Evolutionary conservation across 257 asterid species (phyloP), one percentile per base, ranked within the genome.

Genomic region (Datura wrightii): DNA sequence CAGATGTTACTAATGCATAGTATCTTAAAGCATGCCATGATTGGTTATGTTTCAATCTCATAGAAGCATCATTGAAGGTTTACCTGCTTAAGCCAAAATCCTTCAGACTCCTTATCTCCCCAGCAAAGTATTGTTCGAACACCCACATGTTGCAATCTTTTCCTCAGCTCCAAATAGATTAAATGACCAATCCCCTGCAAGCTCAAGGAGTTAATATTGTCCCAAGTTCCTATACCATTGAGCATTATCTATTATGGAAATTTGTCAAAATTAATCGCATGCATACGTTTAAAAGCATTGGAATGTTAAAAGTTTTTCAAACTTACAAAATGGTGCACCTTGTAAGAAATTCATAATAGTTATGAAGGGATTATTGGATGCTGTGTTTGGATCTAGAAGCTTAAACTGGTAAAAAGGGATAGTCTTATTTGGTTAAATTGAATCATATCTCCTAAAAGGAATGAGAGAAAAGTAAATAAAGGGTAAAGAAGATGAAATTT

Each of bases 21-120:
- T 70, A 42, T 41, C 44, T 46, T 44, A 2, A 8, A 10, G 44
- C 79, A 37, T 18, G 0, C 55, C 79, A 1, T 44, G 3, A 72
- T 44, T 44, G 58, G n/a, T 0, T 72, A 46, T 79, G 55, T 13
- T 52, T 70, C 79, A 48, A 41, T 41, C 65, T 53, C 36, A 79
- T 54, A 83, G 19, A 63, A 65, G 52, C 39, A 62, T 79, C 18
- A 31, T 34, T 44, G 24, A 72, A 78, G 71, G 84, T 54, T 2
- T 86, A 96, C 99, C 99, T 91, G 98, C 85, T 90, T 94, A 67
- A 88, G 82, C 98, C 98, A 96, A 91, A 96, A 96, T 85, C 95
- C 98, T 91, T 92, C 96, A 37, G 99, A 96, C 86, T 92, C 98
- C 85, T 90, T 89, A 86, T 92, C 99, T 60, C 94, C 99, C 99